Base-by-base conservation (phyloP, 805 yeast species). In the Ascoidea rubescens region DNA sequence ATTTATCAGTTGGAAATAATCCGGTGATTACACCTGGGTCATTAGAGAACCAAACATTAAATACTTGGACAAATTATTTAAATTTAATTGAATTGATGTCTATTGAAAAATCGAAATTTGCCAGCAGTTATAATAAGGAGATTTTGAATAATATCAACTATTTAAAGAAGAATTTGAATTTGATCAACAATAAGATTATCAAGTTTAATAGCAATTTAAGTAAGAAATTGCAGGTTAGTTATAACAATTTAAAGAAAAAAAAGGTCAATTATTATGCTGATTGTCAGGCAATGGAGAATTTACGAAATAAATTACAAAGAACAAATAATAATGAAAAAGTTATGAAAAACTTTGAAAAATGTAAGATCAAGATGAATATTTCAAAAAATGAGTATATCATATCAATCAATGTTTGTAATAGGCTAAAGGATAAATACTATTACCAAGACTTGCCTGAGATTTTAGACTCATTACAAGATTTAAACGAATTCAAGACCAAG, bases 1-100 rank as follows among this genome's bases (percentile, higher is more conserved):
- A 69, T 12, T 66, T 93, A 32, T 79, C 90, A 47, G 99, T 93
- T 2, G 99, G 99, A 31, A 96, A 87, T 55, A 77, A 78, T 16
- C 99, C 99, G 0, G 76, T 80, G 46, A 77, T 87, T 47, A 93
- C 99, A 0, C 98, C 99, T 0, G 99, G 99, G 0, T 88, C 97
- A 0, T 71, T 91, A 50, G 98, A 93, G 63, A 76, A 86, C 57
- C 96, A 96, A 0, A 73, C 86, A 14, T 68, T 90, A 56, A 95
- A 87, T 10, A 78, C 95, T 1, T 91, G 99, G 99, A 87, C 78
- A 48, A 95, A 88, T 57, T 77, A 90, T 5, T 73, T 91, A 54
- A 74, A 84, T 3, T 93, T 87, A 62, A 87, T 96, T 1, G 97
- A 90, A 65, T 69, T 74, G 30, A 77, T 86, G 45, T 83, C 96